phyloP scores from a whole-genome alignment of 2,329 filamentous ascomycete species.

The Penicillium psychrosexuale region DNA sequence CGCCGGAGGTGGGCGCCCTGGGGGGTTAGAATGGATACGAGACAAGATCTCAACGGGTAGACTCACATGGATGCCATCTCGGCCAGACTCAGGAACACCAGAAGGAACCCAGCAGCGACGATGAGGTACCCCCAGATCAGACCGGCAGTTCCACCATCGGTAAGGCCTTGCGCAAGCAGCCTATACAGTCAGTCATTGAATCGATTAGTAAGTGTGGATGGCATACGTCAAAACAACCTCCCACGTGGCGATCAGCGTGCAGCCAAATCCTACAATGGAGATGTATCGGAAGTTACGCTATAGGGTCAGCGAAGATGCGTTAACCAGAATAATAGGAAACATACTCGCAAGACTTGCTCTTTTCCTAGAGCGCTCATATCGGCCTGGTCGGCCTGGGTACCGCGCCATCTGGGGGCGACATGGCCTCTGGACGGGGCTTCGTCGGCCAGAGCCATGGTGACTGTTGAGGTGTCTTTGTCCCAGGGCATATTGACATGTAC shows the following conservation, averaged over 20 bases:
- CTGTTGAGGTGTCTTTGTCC: slow-evolving; percentile 3
- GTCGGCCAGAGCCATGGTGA: not conserved
- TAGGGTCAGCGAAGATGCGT: not conserved
- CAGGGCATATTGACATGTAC: not conserved
- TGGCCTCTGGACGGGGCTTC: not conserved
- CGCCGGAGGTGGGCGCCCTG: slow-evolving; percentile 40
- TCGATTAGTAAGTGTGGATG: not conserved
- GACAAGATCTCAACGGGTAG: not conserved
- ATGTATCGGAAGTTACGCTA: slow-evolving; percentile 46
- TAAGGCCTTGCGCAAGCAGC: slow-evolving; percentile 4
- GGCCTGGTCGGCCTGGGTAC: slow-evolving; percentile 25
- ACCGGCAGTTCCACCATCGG: slow-evolving; percentile 53
- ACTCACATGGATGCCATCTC: slow-evolving; percentile 51
- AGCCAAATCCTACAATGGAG: slow-evolving; percentile 46
- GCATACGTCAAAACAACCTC: slow-evolving; percentile 41
- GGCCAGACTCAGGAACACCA: slow-evolving; percentile 46
- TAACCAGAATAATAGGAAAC: slow-evolving; percentile 5
- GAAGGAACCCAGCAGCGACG: slow-evolving; percentile 46
- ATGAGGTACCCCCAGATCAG: slow-evolving; percentile 54
- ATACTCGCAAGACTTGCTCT: slow-evolving; percentile 40
- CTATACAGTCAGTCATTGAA: not conserved
- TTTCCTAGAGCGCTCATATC: slow-evolving; percentile 41
- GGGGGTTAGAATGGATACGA: not conserved
- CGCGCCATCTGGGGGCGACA: not conserved
- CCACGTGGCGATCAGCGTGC: slow-evolving; percentile 44